Conservation (phyloP, 371 early-diverging fungal genomes). For the Thermomucor indicae-seudaticae region DNA sequence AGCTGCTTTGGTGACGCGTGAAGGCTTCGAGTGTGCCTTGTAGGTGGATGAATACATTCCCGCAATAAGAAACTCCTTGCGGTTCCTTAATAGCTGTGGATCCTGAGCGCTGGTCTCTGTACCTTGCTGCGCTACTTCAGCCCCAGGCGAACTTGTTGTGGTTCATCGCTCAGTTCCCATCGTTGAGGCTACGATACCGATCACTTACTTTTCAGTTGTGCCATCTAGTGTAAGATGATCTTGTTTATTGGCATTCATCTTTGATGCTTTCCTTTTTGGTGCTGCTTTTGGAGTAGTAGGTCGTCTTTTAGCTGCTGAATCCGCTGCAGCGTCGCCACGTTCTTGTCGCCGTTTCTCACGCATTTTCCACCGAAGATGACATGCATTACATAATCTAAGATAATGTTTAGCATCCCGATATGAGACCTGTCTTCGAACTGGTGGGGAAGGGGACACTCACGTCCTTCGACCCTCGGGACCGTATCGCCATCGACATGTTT, state of each 20-base stretch:
- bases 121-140: not conserved
- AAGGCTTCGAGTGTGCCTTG: not conserved
- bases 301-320: not conserved
- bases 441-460: not conserved
- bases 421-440: not conserved
- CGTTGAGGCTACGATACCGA: not conserved
- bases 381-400: not conserved
- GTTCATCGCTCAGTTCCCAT: not conserved
- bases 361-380: not conserved
- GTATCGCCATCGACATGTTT: not conserved
- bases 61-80: slow-evolving; percentile 15
- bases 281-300: not conserved
- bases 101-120: not conserved
- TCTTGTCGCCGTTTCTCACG: not conserved
- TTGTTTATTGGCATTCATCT: not conserved
- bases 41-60: slow-evolving; percentile 15
- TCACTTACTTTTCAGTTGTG: not conserved
- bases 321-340: not conserved
- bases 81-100: not conserved
- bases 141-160: not conserved
- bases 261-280: not conserved
- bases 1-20: not conserved
- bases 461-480: not conserved
- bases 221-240: not conserved
- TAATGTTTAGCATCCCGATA: not conserved